A percentile compares a stretch with the other conserved stretches of the same genome.
Conservation (phyloP, 1,139 yeast species). For the Zygotorulaspora mrakii region DNA sequence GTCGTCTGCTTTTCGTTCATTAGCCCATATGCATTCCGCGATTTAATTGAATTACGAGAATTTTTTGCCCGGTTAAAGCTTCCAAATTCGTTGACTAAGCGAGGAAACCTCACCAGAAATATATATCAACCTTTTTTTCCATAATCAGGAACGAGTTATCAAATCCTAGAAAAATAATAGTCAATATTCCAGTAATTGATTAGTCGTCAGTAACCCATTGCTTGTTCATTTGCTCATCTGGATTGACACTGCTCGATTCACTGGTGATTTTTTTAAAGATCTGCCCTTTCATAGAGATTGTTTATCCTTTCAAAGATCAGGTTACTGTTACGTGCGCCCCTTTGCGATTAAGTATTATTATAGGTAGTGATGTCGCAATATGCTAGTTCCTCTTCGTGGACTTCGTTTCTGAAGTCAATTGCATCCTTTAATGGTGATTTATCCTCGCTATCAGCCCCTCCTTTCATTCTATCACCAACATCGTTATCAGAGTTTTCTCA, state of each 20-base stretch:
- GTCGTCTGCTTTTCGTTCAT: too few relatives aligned
- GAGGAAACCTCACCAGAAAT: slow-evolving; percentile 1
- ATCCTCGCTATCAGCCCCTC: slow-evolving; percentile 93
- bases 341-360: not conserved
- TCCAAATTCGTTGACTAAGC: too few relatives aligned
- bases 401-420: slow-evolving; percentile 82
- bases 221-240: too few relatives aligned
- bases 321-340: too few relatives aligned
- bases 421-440: slow-evolving; percentile 94
- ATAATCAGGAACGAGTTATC: not conserved
- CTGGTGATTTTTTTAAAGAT: too few relatives aligned
- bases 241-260: too few relatives aligned
- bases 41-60: slow-evolving; percentile 3
- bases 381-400: slow-evolving; percentile 50
- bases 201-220: too few relatives aligned
- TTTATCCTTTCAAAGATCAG: too few relatives aligned
- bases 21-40: slow-evolving; percentile 4
- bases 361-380: slow-evolving; percentile 28
- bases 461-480: slow-evolving; percentile 90
- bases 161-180: too few relatives aligned
- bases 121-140: slow-evolving; percentile 2
- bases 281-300: too few relatives aligned
- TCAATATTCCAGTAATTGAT: too few relatives aligned
- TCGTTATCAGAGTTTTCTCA: slow-evolving; percentile 88
- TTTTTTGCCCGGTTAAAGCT: not conserved